Evolutionary conservation across 208 protist genomes (phyloP).

Genomic region (Crithidia fasciculata): DNA sequence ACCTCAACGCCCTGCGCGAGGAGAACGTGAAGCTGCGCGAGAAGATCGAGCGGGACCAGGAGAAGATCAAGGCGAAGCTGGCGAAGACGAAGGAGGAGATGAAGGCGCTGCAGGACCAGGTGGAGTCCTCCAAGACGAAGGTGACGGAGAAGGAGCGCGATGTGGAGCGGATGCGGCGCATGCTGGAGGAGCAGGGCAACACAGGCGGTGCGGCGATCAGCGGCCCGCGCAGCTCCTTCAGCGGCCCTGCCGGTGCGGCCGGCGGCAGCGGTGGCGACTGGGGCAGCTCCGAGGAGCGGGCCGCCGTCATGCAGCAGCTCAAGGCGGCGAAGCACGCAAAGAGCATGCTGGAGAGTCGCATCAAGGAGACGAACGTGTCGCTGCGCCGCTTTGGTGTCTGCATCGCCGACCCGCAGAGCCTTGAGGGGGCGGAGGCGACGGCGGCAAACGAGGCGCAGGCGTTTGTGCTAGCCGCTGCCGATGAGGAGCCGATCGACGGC

Average conservation of each 20-base stretch:
- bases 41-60: constrained; percentile 91
- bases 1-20: constrained; percentile 73
- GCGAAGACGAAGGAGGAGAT: constrained; percentile 81
- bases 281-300: constrained; percentile 34
- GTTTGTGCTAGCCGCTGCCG: constrained; percentile 74
- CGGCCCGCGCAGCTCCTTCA: constrained; percentile 13
- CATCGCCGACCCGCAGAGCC: constrained; percentile 56
- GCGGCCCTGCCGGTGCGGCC: constrained; percentile 1
- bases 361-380: constrained; percentile 83
- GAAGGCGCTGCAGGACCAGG: constrained; percentile 75
- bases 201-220: not conserved
- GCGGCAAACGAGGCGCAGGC: constrained; percentile 42
- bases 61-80: constrained; percentile 91
- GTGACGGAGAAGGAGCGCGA: constrained; percentile 79
- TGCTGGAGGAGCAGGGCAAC: constrained; percentile 70
- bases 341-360: constrained; percentile 60
- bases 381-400: constrained; percentile 85
- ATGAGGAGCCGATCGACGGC: constrained; percentile 70
- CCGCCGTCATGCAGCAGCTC: constrained; percentile 53
- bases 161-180: constrained; percentile 76
- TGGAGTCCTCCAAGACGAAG: constrained; percentile 56
- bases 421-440: constrained; percentile 27
- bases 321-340: constrained; percentile 59
- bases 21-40: constrained; percentile 89
- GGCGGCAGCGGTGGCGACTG: constrained; percentile 8